These are phyloP conservation scores for Skeletonema menzelii DNA, from an alignment of 108 stramenopile species.

Conservation along the genomic window DNA sequence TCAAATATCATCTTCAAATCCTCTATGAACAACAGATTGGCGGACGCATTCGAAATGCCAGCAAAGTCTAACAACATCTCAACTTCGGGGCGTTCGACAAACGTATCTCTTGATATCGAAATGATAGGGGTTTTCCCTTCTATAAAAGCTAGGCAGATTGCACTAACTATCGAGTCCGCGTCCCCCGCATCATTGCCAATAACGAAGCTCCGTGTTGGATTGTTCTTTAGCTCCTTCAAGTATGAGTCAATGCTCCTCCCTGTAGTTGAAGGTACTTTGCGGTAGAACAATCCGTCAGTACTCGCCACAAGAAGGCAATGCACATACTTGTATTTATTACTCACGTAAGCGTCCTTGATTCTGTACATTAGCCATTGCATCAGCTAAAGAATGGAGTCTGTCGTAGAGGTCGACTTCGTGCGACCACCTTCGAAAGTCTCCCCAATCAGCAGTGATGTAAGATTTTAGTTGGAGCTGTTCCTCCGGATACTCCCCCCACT, in stretches of 20 bases:
- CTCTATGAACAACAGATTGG: conserved; percentile 50
- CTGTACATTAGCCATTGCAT: conserved; percentile 4
- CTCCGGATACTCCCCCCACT: conserved; percentile 34
- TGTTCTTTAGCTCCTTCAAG: conserved; percentile 25
- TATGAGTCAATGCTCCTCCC: conserved; percentile 11
- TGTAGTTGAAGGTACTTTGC: background rate
- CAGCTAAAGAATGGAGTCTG: conserved; percentile 31
- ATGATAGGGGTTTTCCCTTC: conserved; percentile 47
- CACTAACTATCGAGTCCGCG: conserved; percentile 80
- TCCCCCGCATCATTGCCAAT: conserved; percentile 89
- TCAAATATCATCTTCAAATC: conserved; percentile 15
- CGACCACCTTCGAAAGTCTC: conserved; percentile 38
- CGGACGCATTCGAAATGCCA: conserved; percentile 39
- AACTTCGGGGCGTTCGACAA: conserved; percentile 64
- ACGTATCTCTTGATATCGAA: conserved; percentile 35
- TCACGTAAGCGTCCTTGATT: background rate
- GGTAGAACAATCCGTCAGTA: background rate
- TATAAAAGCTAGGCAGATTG: conserved; percentile 67
- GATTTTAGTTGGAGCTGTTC: conserved; percentile 16
- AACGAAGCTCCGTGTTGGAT: conserved; percentile 47
- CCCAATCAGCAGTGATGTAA: conserved; percentile 25
- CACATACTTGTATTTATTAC: background rate
- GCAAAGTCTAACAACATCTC: conserved; percentile 57
- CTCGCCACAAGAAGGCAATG: background rate
- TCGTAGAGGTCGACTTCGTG: conserved; percentile 26